Evolutionary conservation across 140 eudicot genomes (phyloP).

Genomic region (Anethum foeniculum): DNA sequence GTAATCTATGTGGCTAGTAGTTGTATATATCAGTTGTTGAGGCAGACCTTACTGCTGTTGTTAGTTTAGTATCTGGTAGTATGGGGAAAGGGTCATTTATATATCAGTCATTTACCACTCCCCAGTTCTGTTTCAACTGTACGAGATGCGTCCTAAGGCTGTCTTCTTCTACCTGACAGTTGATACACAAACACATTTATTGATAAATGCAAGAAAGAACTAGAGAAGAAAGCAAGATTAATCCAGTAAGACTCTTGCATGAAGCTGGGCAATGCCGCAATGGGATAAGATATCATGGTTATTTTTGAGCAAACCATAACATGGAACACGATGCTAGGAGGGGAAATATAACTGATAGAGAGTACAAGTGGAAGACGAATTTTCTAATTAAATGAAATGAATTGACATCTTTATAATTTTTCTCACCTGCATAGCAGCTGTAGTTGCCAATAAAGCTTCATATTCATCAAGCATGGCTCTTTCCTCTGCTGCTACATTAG

Average conservation of each 20-base stretch:
- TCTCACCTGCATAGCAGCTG: constrained; percentile 68
- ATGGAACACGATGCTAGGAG: not conserved
- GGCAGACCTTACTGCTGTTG: constrained; percentile 20
- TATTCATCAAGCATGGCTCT: constrained; percentile 77
- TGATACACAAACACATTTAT: not conserved
- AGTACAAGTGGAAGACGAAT: not conserved
- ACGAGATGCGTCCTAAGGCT: constrained; percentile 81
- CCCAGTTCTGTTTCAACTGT: constrained; percentile 58
- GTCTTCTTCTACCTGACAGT: constrained; percentile 65
- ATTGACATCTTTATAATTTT: not conserved
- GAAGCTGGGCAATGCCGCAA: too few relatives aligned
- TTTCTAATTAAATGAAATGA: not conserved
- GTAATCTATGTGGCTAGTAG: constrained; percentile 11
- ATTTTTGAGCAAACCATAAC: too few relatives aligned
- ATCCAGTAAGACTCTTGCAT: not conserved
- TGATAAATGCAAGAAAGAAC: not conserved
- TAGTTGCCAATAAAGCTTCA: constrained; percentile 58
- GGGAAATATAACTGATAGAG: not conserved
- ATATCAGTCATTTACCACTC: constrained; percentile 30
- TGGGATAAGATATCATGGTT: too few relatives aligned
- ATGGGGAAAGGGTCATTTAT: constrained; percentile 4
- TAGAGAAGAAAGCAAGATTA: not conserved
- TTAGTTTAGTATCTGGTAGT: constrained; percentile 30
- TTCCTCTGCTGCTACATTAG: constrained; percentile 68
- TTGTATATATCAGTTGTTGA: constrained; percentile 20